Conservation (phyloP, 768 basidiomycete species). For the Thelephora ganbajun region DNA sequence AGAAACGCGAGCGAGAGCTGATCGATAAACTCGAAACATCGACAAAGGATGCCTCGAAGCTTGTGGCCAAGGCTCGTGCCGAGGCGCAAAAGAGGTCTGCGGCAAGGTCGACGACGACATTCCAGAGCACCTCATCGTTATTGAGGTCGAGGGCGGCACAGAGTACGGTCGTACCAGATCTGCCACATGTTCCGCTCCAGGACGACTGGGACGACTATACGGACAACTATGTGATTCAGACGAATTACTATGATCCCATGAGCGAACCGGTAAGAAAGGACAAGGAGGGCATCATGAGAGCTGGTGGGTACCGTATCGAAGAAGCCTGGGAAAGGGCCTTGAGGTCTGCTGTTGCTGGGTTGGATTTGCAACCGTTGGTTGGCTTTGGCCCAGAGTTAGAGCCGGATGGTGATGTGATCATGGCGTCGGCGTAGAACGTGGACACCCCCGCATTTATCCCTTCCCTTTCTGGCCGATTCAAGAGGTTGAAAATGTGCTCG, state of each 20-base stretch:
- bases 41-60: constrained; percentile 51
- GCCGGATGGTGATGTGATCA: background rate
- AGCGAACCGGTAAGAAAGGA: constrained; percentile 70
- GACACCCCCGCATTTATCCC: too few species aligned
- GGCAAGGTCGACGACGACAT: constrained; percentile 31
- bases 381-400: too few species aligned
- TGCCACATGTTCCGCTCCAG: constrained; percentile 66
- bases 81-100: constrained; percentile 48
- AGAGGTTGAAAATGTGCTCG: too few species aligned
- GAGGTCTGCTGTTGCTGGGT: constrained; percentile 53
- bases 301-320: constrained; percentile 68
- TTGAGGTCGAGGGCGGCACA: constrained; percentile 52
- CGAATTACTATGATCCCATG: constrained; percentile 54
- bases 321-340: constrained; percentile 82
- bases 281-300: constrained; percentile 65
- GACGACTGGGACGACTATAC: constrained; percentile 69
- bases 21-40: constrained; percentile 75
- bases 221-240: constrained; percentile 42
- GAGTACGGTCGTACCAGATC: constrained; percentile 56
- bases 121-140: constrained; percentile 20
- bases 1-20: constrained; percentile 56
- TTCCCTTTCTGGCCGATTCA: too few species aligned
- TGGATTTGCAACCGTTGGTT: constrained; percentile 25
- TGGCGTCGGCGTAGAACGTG: background rate
- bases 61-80: constrained; percentile 56